Evolutionary conservation across 805 yeast species (phyloP).

Genomic region (Kuraishia hungarica): DNA sequence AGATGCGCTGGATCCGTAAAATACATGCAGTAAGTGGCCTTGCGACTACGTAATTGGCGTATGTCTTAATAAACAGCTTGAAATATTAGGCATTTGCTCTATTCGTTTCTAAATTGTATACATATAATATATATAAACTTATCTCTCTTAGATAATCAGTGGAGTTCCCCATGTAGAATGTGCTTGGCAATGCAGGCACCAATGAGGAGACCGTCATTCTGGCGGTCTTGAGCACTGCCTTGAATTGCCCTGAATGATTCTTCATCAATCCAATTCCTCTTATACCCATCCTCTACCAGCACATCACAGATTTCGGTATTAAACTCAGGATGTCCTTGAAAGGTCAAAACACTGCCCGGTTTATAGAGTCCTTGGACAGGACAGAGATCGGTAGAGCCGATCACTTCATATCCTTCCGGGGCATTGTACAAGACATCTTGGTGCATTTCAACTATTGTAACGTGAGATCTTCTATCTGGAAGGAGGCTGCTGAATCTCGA

Average conservation of each 20-base stretch:
- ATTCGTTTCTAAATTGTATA: too few species aligned
- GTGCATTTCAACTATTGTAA: slow-evolving; percentile 48
- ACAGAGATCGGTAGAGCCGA: slow-evolving; percentile 52
- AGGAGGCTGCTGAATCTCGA: slow-evolving; percentile 14
- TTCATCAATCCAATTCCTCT: not conserved
- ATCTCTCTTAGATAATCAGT: not conserved
- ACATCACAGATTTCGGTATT: slow-evolving; percentile 11
- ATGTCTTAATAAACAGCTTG: not conserved
- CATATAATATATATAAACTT: not conserved
- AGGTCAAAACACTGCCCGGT: slow-evolving; percentile 43
- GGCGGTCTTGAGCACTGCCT: not conserved
- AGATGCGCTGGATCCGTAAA: not conserved
- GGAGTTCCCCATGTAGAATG: not conserved
- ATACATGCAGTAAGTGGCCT: not conserved
- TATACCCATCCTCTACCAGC: not conserved
- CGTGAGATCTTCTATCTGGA: slow-evolving; percentile 11
- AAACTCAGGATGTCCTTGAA: slow-evolving; percentile 93
- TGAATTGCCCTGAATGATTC: not conserved
- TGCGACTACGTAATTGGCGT: not conserved
- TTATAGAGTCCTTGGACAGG: slow-evolving; percentile 59
- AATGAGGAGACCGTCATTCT: not conserved
- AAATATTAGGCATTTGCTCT: not conserved
- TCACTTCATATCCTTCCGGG: slow-evolving; percentile 27
- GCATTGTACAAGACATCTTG: slow-evolving; percentile 43
- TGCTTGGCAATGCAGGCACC: not conserved